These are phyloP conservation scores for Yarrowia divulgata DNA, from an alignment of 805 yeast genomes.

Conservation along the genomic window DNA sequence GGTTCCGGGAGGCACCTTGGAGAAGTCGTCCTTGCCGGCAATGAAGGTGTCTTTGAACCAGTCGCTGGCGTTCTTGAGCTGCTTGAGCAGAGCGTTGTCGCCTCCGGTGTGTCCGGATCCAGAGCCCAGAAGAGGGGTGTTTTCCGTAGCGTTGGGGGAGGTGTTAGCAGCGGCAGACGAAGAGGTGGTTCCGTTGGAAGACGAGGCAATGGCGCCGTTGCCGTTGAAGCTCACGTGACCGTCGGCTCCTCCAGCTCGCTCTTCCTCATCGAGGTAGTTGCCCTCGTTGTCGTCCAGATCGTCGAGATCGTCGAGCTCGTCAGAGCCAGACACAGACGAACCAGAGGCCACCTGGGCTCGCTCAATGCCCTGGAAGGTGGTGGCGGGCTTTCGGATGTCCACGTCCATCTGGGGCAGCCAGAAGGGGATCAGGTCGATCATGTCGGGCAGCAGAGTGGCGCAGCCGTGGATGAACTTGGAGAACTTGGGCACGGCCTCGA, in stretches of 20 bases:
- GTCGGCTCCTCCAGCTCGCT: conserved; percentile 42
- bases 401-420: conserved; percentile 98
- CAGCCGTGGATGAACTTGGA: conserved; percentile 97
- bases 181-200: conserved; percentile 22
- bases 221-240: conserved; percentile 24
- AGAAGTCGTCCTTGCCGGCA: conserved; percentile 56
- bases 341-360: conserved; percentile 51
- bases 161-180: conserved; percentile 20
- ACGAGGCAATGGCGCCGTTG: conserved; percentile 6
- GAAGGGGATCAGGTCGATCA: conserved; percentile 85
- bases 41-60: conserved; percentile 49
- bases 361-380: conserved; percentile 68
- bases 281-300: conserved; percentile 47
- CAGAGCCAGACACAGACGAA: conserved; percentile 46
- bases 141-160: conserved; percentile 42
- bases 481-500: conserved; percentile 97
- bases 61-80: conserved; percentile 28
- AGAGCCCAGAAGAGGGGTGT: conserved; percentile 43
- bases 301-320: conserved; percentile 52
- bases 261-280: conserved; percentile 47
- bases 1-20: conserved; percentile 70
- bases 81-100: conserved; percentile 37
- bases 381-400: conserved; percentile 89
- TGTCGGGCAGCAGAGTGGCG: conserved; percentile 87
- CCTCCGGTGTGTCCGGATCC: neutral